A percentile compares a stretch with the other conserved stretches of the same genome.
Conservation (phyloP, 1,284 basidiomycete genomes). For the Ustilago shanxiensis region DNA sequence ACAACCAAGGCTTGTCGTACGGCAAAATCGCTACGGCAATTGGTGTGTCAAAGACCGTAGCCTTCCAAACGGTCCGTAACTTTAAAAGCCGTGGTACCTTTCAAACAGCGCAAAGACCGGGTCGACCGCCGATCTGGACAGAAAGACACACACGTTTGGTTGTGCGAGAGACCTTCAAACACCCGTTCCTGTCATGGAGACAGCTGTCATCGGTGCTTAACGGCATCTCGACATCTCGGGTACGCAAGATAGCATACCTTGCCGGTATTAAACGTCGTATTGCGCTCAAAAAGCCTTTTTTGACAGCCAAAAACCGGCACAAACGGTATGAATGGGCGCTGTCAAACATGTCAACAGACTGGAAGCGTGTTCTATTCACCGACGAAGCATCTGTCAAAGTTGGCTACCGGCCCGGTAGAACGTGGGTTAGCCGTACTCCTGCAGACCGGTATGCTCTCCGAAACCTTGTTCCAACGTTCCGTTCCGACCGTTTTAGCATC, state of each 20-base stretch:
- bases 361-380: neutral
- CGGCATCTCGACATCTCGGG: neutral
- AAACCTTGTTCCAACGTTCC: too few relatives aligned
- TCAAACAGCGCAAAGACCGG: neutral
- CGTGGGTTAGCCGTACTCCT: too few relatives aligned
- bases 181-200: neutral
- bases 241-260: neutral
- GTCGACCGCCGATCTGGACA: neutral
- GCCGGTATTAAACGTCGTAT: neutral
- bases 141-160: neutral
- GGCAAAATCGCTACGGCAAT: neutral
- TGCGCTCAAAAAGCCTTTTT: neutral
- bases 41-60: neutral
- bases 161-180: neutral
- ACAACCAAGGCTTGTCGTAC: neutral
- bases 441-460: too few relatives aligned
- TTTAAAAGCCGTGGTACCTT: neutral
- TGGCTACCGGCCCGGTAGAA: too few relatives aligned
- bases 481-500: too few relatives aligned
- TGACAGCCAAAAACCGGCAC: neutral
- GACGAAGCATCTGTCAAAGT: neutral
- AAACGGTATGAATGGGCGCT: neutral
- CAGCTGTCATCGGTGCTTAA: neutral
- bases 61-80: neutral
- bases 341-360: neutral